Percentiles rank a stretch among this genome's conserved stretches.
Evolutionary conservation across 257 asterid species (phyloP).

Genomic region (Solanum piurae): DNA sequence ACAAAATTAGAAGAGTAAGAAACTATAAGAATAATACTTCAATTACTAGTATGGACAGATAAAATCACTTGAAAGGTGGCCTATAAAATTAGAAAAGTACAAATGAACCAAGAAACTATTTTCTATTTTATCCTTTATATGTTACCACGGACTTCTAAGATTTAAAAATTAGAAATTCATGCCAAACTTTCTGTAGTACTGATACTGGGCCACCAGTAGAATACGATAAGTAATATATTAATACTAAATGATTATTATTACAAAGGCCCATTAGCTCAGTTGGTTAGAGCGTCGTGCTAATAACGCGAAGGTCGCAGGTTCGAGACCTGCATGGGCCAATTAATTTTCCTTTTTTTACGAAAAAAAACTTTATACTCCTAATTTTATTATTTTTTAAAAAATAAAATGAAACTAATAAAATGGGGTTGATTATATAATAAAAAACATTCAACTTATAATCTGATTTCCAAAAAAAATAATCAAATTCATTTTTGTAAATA

Average conservation of each 20-base stretch:
- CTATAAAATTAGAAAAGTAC: not conserved
- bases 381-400: no score
- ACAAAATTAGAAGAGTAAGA: accelerated
- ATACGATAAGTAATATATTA: no score
- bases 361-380: not conserved
- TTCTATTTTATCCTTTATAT: not conserved
- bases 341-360: accelerated
- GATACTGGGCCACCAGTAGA: not conserved
- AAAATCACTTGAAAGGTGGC: not conserved
- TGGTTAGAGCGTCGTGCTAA: slow-evolving; percentile 38
- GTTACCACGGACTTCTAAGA: not conserved
- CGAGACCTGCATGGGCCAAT: slow-evolving; percentile 34
- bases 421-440: not conserved
- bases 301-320: slow-evolving; percentile 36
- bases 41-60: not conserved
- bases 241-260: accelerated
- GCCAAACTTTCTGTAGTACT: not conserved
- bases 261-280: slow-evolving; percentile 22
- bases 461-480: not conserved
- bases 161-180: not conserved
- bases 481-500: not conserved
- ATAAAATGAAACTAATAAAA: no score
- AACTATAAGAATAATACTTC: not conserved
- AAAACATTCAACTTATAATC: not conserved
- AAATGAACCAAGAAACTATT: not conserved